Conservation (phyloP, 306 rosid species). For the Quercus dentata region DNA sequence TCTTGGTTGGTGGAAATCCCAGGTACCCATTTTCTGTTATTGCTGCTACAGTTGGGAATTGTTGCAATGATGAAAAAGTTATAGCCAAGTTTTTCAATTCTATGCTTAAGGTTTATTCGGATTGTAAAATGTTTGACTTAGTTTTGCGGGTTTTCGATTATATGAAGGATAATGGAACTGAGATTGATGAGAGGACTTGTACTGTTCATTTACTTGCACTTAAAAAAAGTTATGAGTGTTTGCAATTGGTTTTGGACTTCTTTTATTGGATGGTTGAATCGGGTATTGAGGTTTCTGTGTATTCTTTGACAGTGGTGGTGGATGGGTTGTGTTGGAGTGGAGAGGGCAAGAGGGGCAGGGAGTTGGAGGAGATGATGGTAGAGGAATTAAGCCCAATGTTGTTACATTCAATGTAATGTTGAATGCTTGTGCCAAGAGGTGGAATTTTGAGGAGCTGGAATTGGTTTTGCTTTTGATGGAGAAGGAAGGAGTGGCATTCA, state of each 20-base stretch:
- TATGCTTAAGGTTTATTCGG: conserved; percentile 18
- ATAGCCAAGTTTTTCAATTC: conserved; percentile 21
- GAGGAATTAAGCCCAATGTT: conserved; percentile 21
- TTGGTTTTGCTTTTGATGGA: conserved; percentile 29
- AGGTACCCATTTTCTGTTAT: conserved; percentile 27
- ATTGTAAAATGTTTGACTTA: conserved; percentile 7
- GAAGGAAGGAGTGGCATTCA: conserved; percentile 19
- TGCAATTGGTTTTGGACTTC: conserved; percentile 14
- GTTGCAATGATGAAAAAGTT: conserved; percentile 7
- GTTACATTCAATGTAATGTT: conserved; percentile 31
- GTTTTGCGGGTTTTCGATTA: conserved; percentile 19
- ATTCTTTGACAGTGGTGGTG: conserved; percentile 27
- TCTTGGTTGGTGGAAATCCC: conserved; percentile 1
- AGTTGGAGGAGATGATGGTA: conserved; percentile 26
- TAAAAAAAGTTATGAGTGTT: conserved; percentile 13
- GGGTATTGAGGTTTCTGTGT: conserved; percentile 25
- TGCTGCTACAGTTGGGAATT: conserved; percentile 22
- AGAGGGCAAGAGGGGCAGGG: conserved; percentile 23
- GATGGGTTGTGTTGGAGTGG: conserved; percentile 21
- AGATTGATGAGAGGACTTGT: conserved; percentile 27
- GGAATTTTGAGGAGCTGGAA: conserved; percentile 32
- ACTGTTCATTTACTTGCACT: conserved; percentile 32
- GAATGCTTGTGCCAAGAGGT: conserved; percentile 28
- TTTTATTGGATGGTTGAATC: conserved; percentile 17
- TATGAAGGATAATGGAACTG: conserved; percentile 20